Evolutionary conservation across 1,139 yeast species (phyloP), one percentile per base, ranked within the genome.

Genomic region (Taphrina communis): DNA sequence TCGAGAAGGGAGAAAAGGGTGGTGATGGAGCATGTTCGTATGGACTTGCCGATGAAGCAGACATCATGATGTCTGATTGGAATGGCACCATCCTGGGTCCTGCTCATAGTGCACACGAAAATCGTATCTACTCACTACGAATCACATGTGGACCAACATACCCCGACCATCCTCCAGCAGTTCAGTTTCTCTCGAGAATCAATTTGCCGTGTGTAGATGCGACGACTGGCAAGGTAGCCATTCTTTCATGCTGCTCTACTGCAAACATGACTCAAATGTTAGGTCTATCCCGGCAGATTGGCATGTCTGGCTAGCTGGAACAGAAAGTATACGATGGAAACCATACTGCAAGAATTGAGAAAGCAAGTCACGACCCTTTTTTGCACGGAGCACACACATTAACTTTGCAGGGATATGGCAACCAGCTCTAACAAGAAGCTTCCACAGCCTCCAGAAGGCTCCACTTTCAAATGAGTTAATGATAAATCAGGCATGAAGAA

Each of bases 1-100:
- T 95, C 73, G 99, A 95, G 78, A 94, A 93, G 77, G 99, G 99
- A 66, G 99, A 95, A 78, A 95, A 95, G 78, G 99, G 99, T 17
- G 98, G 99, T 39, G 95, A 97, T 46, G 98, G 95, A 78, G 89
- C 97, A 35, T 93, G 97, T 78, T 93, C 98, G 25, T 91, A 93
- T 75, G 98, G 98, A 0, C 83, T 93, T 67, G 86, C 91, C 51
- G 93, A 89, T 76, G 88, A 89, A 73, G 97, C 90, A 75, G 98
- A 93, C 77, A 90, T 91, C 73, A 83, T 93, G 72, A 90, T 93
- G 95, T 89, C 96, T 7, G 81, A 87, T 75, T 93, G 98, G 98
- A 93, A 92, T 77, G 98, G 97, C 2, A 93, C 98, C 41, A 92
- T 93, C 65, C 82, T 94, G 73, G 99, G 99, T 0, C 99, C 99